Conservation (phyloP, 2,329 filamentous ascomycete species). For the Talaromyces marneffei region DNA sequence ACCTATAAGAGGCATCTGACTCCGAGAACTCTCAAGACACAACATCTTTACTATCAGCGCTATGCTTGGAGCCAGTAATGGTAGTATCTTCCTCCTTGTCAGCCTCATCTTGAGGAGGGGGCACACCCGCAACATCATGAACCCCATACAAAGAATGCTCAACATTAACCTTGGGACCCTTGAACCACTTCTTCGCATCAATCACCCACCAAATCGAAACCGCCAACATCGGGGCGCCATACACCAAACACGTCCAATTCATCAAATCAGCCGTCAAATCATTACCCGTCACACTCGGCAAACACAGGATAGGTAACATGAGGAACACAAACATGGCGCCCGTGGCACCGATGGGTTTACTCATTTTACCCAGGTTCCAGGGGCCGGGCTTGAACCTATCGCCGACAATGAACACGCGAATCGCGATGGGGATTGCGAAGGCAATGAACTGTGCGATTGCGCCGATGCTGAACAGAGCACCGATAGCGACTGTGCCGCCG, state of each 20-base stretch:
- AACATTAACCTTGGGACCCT: slow-evolving; percentile 63
- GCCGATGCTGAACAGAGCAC: slow-evolving; percentile 64
- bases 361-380: slow-evolving; percentile 60
- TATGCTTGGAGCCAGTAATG: background rate
- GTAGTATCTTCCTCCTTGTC: slow-evolving; percentile 8
- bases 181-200: slow-evolving; percentile 63
- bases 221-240: slow-evolving; percentile 57
- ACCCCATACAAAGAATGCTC: slow-evolving; percentile 42
- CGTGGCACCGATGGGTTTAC: slow-evolving; percentile 51
- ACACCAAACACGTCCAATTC: slow-evolving; percentile 66
- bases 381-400: slow-evolving; percentile 60
- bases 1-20: background rate
- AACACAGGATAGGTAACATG: slow-evolving; percentile 64
- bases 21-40: background rate
- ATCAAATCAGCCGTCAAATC: slow-evolving; percentile 50
- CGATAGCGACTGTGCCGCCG: slow-evolving; percentile 56
- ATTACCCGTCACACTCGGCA: slow-evolving; percentile 53
- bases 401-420: slow-evolving; percentile 49
- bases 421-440: slow-evolving; percentile 40
- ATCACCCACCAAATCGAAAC: slow-evolving; percentile 59
- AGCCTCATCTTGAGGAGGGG: background rate
- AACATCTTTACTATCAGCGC: background rate
- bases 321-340: slow-evolving; percentile 57
- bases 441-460: slow-evolving; percentile 61
- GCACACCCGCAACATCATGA: background rate